Evolutionary conservation across 208 protist species (phyloP).

Genomic region (Leishmania braziliensis): DNA sequence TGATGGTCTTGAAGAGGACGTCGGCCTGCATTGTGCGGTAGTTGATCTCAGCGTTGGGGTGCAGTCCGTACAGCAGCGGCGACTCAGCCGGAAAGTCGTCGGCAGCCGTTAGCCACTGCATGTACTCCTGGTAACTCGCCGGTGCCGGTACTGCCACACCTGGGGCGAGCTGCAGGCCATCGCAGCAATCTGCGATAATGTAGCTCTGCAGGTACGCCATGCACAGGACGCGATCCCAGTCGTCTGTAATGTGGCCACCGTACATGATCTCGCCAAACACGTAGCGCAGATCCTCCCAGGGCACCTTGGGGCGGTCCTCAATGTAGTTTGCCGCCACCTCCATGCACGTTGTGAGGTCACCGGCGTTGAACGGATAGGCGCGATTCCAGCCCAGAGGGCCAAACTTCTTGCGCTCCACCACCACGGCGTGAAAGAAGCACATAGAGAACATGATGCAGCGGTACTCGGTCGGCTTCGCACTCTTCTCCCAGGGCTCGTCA

Average conservation of each 20-base stretch:
- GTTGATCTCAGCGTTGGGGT: conserved; percentile 99
- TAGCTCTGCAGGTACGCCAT: conserved; percentile 95
- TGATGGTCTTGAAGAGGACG: conserved; percentile 96
- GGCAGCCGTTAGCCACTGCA: conserved; percentile 91
- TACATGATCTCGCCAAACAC: conserved; percentile 99
- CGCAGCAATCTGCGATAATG: conserved; percentile 90
- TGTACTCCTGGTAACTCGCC: conserved; percentile 94
- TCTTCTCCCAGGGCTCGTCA: conserved; percentile 96
- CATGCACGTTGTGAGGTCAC: conserved; percentile 97
- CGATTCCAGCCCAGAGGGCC: conserved; percentile 97
- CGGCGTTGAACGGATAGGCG: conserved; percentile 97
- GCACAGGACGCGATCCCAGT: conserved; percentile 98
- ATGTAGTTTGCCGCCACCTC: conserved; percentile 98
- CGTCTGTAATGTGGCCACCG: conserved; percentile 99
- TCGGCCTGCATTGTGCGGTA: conserved; percentile 97
- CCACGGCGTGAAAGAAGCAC: conserved; percentile 98
- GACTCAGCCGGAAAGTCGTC: conserved; percentile 95
- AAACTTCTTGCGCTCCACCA: conserved; percentile 98
- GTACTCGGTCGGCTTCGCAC: conserved; percentile 96
- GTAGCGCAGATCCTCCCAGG: conserved; percentile 99
- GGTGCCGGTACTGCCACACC: conserved; percentile 85
- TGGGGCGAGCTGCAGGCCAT: conserved; percentile 94
- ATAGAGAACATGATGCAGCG: conserved; percentile 98
- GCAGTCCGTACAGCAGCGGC: conserved; percentile 97
- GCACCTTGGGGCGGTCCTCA: conserved; percentile 96